Evolutionary conservation across 2,329 filamentous ascomycete genomes (phyloP), one percentile per base, ranked within the genome.

Genomic region (Epichloe festucae): DNA sequence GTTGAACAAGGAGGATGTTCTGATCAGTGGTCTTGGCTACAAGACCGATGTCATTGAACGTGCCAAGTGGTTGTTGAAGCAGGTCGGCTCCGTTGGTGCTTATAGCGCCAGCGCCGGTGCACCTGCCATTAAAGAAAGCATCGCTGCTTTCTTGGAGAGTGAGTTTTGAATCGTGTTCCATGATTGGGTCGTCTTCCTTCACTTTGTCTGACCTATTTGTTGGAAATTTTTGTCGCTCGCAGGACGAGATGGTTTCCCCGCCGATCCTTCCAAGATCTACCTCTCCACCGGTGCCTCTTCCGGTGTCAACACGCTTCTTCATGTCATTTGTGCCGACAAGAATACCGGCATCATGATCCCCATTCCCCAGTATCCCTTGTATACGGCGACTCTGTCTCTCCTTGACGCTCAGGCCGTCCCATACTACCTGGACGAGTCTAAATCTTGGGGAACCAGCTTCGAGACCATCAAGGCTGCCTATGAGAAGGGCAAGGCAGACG

Each of bases 281-380:
- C 81, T 97, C 60, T 93, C 87, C 55, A 87, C 80, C 23, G 93
- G 93, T 63, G 93, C 93, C 56, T 96, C 90, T 3, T 88, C 90
- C 4, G 93, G 91, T 58, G 93, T 98, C 57, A 95, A 90, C 75
- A 95, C 90, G 12, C 82, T 97, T 57, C 78, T 98, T 55, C 84
- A 93, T 71, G 77, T 95, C 65, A 88, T 98, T 67, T 94, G 89
- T 72, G 80, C 87, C 49, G 75, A 76, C 50, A 80, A 84, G 48
- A 76, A 85, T 54, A 85, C 85, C 5, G 93, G 93, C 54, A 80
- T 98, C 52, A 82, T 98, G 55, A 85, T 97, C 19, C 93, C 91
- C 23, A 97, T 98, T 60, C 93, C 93, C 6, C 93, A 98, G 70
- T 98, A 98, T 69, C 93, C 93, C 23, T 84, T 98, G 47, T 98